Evolutionary conservation across 2,329 filamentous ascomycete genomes (phyloP), one percentile per base, ranked within the genome.

Genomic region (Ceratocystis smalleyi): DNA sequence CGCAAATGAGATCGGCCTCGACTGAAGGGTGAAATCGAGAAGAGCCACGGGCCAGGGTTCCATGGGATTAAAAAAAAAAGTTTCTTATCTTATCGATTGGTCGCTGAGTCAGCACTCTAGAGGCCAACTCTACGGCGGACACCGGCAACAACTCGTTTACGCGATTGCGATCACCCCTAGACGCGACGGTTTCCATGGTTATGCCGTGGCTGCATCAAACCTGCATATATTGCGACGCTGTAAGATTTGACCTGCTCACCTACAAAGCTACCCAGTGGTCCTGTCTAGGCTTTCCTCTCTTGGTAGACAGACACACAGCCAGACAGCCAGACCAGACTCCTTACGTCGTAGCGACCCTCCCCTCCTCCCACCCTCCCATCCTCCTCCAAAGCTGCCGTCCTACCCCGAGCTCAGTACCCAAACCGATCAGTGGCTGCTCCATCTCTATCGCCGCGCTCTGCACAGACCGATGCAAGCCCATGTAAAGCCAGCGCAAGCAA

Each of bases 1-100:
- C 59, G 59, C 59, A 61, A 61, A 19, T 64, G 27, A 51, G 19
- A 15, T 51, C 22, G 47, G 47, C 47, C 47, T 32, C 19, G 27
- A 12, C 32, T 55, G 15, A 15, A 55, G 51, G 4, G 2, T 0
- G 22, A 51, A 17, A 17, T 57, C 27, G 27, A 30, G 17, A 57
- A 32, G 19, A 57, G 54, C 12, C 35, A 40, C 10, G 1, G 35
- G 35, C 35, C 35, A 12, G 12, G 35, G 12, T 15, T 40, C 51
- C 5, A 55, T 55, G 51, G 24, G 15, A n/a, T 24, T 43, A n/a
- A 27, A 59, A 60, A 60, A 60, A 60, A 60, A 60, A 22, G 35
- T 43, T 43, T 40, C 22, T 22, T 60, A 40, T 60, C 57, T 60
- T 60, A 60, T 60, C 57, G 2, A 12, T 15, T 60, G 19, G 0